Conservation (phyloP, 176 grass and related monocot species). For the Oryza brachyantha region DNA sequence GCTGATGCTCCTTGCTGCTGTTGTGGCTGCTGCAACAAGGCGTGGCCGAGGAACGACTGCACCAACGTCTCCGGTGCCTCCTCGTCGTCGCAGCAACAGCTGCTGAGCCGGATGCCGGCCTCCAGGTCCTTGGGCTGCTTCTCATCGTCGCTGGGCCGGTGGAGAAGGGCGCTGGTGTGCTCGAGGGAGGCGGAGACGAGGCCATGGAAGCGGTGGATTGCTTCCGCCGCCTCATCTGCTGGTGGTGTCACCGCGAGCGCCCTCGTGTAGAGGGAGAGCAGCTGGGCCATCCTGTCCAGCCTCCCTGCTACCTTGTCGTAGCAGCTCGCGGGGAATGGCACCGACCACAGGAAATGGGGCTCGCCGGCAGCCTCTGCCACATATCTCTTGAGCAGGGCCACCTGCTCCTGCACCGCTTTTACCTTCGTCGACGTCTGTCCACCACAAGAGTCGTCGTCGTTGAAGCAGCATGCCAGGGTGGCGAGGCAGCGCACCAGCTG, state of each 20-base stretch:
- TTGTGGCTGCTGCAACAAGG: constrained; percentile 1
- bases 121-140: no score
- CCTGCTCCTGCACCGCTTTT: constrained; percentile 25
- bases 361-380: constrained; percentile 46
- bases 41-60: constrained; percentile 28
- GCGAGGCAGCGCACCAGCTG: constrained; percentile 46
- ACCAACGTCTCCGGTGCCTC: constrained; percentile 20
- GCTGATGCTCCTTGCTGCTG: background rate
- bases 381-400: constrained; percentile 38
- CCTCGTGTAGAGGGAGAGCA: constrained; percentile 54
- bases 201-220: constrained; percentile 47
- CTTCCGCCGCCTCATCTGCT: background rate
- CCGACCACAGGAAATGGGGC: constrained; percentile 62
- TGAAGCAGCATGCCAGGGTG: constrained; percentile 30
- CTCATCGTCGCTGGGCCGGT: no score
- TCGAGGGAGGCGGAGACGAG: constrained; percentile 27
- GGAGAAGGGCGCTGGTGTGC: constrained; percentile 1
- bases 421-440: constrained; percentile 12
- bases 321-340: constrained; percentile 39
- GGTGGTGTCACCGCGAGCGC: background rate
- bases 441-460: no score
- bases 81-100: constrained; percentile 11
- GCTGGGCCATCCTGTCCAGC: constrained; percentile 51
- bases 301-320: constrained; percentile 47
- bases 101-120: background rate